phyloP scores from a whole-genome alignment of 1,284 basidiomycete genomes.

The Grifola frondosa region DNA sequence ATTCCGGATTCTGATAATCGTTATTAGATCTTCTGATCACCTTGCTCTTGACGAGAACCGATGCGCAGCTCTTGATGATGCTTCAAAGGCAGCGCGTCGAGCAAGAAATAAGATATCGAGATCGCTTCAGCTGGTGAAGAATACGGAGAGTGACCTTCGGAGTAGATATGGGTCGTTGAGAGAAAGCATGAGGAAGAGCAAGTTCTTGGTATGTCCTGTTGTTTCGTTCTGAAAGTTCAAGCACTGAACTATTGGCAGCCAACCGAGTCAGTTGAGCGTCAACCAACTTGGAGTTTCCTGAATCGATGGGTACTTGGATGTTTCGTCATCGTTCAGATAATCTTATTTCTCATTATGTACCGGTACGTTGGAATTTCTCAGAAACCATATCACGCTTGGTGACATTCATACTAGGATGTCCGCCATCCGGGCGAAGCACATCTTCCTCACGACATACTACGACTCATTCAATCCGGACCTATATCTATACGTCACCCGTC shows the following conservation, averaged over 20 bases:
- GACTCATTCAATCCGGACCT: constrained; percentile 73
- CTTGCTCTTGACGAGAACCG: constrained; percentile 40
- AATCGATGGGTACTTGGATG: constrained; percentile 24
- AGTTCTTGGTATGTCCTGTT: constrained; percentile 32
- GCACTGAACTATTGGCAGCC: constrained; percentile 1
- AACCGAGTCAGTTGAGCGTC: constrained; percentile 14
- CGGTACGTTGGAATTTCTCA: constrained; percentile 20
- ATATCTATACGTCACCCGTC: constrained; percentile 51
- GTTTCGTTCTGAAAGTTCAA: background rate
- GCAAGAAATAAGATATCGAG: constrained; percentile 45
- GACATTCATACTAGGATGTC: constrained; percentile 34
- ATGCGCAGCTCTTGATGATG: constrained; percentile 50
- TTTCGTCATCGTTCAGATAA: constrained; percentile 26
- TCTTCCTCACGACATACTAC: constrained; percentile 63
- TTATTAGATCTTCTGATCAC: constrained; percentile 36
- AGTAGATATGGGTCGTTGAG: constrained; percentile 37
- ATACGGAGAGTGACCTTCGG: constrained; percentile 33
- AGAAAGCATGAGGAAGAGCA: constrained; percentile 38
- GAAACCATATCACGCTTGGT: constrained; percentile 6
- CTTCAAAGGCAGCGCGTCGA: constrained; percentile 52
- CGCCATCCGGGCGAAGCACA: constrained; percentile 38
- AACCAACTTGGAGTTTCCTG: constrained; percentile 21
- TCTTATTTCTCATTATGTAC: constrained; percentile 27
- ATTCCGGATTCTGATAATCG: constrained; percentile 14
- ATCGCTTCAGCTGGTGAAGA: constrained; percentile 39